Conservation (phyloP, 192 early-diverging fungal genomes). For the Chytriomyces hyalinus region DNA sequence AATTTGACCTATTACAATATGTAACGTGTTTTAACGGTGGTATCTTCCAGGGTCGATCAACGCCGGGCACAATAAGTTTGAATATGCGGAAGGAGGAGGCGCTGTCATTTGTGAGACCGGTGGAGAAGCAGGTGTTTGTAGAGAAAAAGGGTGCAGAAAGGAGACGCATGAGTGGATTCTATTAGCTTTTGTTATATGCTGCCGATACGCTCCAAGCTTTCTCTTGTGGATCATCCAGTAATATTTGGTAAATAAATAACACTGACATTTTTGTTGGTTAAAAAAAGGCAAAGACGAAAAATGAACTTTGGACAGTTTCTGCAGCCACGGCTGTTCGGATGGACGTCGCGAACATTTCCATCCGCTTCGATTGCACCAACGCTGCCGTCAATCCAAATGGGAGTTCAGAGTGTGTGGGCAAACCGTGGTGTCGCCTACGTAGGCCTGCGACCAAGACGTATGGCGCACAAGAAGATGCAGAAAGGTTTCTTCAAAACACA, state of each 20-base stretch:
- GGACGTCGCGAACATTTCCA: too few species aligned
- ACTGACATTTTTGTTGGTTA: too few species aligned
- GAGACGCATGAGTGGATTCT: background rate
- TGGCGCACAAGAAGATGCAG: slow-evolving; percentile 36
- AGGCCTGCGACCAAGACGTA: slow-evolving; percentile 19
- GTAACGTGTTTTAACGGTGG: background rate
- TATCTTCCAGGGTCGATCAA: background rate
- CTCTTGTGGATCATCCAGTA: background rate
- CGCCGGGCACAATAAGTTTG: background rate
- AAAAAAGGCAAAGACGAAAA: too few species aligned
- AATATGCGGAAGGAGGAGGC: slow-evolving; percentile 43
- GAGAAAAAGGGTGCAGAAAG: slow-evolving; percentile 29
- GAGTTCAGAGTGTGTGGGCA: background rate
- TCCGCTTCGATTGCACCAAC: too few species aligned
- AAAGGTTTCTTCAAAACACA: slow-evolving; percentile 80
- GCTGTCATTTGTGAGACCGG: slow-evolving; percentile 46
- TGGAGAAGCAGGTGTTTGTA: slow-evolving; percentile 55
- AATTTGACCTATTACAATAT: background rate
- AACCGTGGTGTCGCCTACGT: slow-evolving; percentile 15
- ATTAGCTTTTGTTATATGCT: too few species aligned
- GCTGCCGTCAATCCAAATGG: too few species aligned
- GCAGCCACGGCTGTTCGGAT: too few species aligned
- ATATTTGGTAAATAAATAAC: too few species aligned
- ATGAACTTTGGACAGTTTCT: too few species aligned
- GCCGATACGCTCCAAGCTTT: background rate